Evolutionary conservation across 192 early-diverging fungal species (phyloP).

Genomic region (Lunasporangiospora selenospora): DNA sequence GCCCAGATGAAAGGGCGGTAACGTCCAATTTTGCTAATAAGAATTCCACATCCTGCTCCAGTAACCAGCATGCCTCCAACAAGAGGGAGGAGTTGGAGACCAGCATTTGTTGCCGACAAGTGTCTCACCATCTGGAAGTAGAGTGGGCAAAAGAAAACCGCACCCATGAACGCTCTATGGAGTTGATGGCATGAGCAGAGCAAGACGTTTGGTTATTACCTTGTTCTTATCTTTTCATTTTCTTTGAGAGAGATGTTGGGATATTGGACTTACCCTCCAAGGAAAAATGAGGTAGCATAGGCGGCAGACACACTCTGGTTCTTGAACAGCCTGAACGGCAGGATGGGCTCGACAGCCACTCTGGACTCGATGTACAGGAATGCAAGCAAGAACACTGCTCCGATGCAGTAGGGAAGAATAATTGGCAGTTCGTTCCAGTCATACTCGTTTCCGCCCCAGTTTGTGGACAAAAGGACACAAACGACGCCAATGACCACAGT

Average conservation of each 20-base stretch:
- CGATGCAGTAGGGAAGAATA: slow-evolving; percentile 60
- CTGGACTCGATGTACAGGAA: slow-evolving; percentile 72
- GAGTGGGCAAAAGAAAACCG: slow-evolving; percentile 72
- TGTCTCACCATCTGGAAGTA: slow-evolving; percentile 79
- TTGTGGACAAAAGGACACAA: slow-evolving; percentile 33
- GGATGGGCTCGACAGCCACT: slow-evolving; percentile 71
- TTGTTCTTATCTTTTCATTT: too few relatives aligned
- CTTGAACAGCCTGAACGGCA: slow-evolving; percentile 71
- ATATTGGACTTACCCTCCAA: slow-evolving; percentile 58
- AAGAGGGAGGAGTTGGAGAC: slow-evolving; percentile 77
- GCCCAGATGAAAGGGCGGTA: slow-evolving; percentile 64
- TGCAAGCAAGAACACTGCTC: slow-evolving; percentile 49
- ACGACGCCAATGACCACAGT: slow-evolving; percentile 36
- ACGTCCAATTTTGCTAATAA: slow-evolving; percentile 56
- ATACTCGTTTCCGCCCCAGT: slow-evolving; percentile 62
- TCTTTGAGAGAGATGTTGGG: too few relatives aligned
- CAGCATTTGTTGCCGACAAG: slow-evolving; percentile 65
- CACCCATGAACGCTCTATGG: slow-evolving; percentile 53
- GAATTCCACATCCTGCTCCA: slow-evolving; percentile 66
- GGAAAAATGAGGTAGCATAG: slow-evolving; percentile 66
- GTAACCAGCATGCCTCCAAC: slow-evolving; percentile 66
- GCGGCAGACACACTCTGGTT: slow-evolving; percentile 64
- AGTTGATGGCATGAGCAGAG: slow-evolving; percentile 37
- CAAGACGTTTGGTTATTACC: too few relatives aligned
- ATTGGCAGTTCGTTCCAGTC: slow-evolving; percentile 68